These are phyloP conservation scores for Graphilbum sp. DNA, from an alignment of 2,329 filamentous ascomycete species.

Conservation along the genomic window DNA sequence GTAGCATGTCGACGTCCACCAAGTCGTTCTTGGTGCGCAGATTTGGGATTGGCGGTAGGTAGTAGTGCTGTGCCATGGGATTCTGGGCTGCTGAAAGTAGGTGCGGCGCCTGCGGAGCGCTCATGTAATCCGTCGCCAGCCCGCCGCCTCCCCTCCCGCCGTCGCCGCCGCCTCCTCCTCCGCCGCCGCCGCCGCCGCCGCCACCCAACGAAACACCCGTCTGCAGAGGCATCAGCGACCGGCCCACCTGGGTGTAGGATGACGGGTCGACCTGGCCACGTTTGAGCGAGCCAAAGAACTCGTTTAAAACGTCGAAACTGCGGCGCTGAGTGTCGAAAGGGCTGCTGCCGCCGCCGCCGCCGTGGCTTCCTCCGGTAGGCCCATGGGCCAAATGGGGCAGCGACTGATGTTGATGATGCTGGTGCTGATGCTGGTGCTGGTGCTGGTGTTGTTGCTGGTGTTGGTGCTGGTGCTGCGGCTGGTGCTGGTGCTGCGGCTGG, in stretches of 20 bases:
- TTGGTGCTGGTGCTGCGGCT: not conserved
- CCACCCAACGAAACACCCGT: conserved; percentile 16
- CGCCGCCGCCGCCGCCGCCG: conserved; percentile 25
- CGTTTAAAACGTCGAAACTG: conserved; percentile 73
- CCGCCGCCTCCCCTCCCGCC: conserved; percentile 33
- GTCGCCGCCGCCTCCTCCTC: conserved; percentile 17
- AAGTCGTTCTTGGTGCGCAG: conserved; percentile 88
- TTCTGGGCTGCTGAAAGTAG: conserved; percentile 29
- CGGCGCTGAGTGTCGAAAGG: conserved; percentile 61
- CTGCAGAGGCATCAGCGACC: conserved; percentile 70
- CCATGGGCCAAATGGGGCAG: conserved; percentile 2
- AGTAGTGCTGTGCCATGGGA: conserved; percentile 63
- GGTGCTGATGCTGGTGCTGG: conserved; percentile 1
- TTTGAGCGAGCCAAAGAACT: conserved; percentile 88
- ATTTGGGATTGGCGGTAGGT: conserved; percentile 72
- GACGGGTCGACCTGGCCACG: conserved; percentile 76
- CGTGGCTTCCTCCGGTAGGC: not conserved
- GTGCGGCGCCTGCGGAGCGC: conserved; percentile 29
- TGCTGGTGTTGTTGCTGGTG: conserved; percentile 5
- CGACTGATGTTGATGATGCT: not conserved
- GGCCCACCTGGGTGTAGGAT: conserved; percentile 83
- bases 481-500: conserved; percentile 1
- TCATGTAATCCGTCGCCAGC: conserved; percentile 39
- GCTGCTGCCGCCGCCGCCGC: conserved; percentile 13
- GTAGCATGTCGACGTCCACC: conserved; percentile 81